These are phyloP conservation scores for Lotus japonicus DNA, from an alignment of 306 rosid genomes.

Conservation along the genomic window DNA sequence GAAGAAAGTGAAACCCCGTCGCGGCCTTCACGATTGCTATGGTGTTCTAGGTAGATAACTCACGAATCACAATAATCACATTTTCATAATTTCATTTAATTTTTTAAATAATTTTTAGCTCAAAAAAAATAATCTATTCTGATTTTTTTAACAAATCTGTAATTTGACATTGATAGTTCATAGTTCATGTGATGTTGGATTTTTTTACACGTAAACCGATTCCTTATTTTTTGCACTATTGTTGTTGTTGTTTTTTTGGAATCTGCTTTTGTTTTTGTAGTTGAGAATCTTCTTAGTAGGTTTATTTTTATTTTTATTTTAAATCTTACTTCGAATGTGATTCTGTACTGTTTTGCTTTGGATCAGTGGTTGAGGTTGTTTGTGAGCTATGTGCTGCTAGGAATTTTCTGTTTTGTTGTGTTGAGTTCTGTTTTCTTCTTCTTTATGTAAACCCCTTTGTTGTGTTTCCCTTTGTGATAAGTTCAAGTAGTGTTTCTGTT, in stretches of 20 bases:
- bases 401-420: conserved; percentile 6
- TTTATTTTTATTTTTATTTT: not conserved
- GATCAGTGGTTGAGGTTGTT: conserved; percentile 21
- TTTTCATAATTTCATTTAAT: too few species aligned
- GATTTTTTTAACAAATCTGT: too few species aligned
- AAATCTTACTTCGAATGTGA: not conserved
- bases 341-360: conserved; percentile 23
- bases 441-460: not conserved
- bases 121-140: not conserved
- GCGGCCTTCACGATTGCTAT: conserved; percentile 66
- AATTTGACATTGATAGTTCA: too few species aligned
- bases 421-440: not conserved
- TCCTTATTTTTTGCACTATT: not conserved
- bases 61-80: not conserved
- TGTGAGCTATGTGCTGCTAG: not conserved
- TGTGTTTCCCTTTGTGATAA: not conserved
- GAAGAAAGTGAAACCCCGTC: conserved; percentile 49
- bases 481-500: not conserved
- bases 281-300: not conserved
- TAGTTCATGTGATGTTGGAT: too few species aligned
- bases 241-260: not conserved
- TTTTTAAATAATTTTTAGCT: not conserved
- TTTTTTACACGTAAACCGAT: not conserved
- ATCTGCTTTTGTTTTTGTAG: conserved; percentile 8
- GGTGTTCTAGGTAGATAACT: conserved; percentile 72